These are phyloP conservation scores for Eucalyptus grandis DNA, from an alignment of 345 rosid genomes.

Conservation along the genomic window DNA sequence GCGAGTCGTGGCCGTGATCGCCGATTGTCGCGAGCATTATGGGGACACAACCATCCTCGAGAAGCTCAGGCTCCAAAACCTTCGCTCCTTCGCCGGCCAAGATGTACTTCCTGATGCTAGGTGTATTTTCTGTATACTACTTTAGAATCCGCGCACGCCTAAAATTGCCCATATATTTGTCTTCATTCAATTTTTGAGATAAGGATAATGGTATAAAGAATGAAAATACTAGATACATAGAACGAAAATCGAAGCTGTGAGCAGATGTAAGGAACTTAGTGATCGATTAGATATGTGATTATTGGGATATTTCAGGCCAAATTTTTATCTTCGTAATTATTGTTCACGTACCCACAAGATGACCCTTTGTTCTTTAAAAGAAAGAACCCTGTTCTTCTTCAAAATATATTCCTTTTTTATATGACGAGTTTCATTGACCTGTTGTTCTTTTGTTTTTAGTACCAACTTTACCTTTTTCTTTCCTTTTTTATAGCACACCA, in stretches of 20 bases:
- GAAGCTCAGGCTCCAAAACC: slow-evolving; percentile 55
- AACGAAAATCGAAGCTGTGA: neutral
- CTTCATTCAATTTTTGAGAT: neutral
- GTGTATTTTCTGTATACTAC: neutral
- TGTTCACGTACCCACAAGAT: neutral
- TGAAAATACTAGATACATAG: neutral
- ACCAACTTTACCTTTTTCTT: neutral
- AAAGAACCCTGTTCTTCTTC: neutral
- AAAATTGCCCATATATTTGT: neutral
- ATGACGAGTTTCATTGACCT: neutral
- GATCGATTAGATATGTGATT: neutral
- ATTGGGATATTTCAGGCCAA: neutral
- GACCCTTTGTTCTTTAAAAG: neutral
- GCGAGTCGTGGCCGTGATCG: slow-evolving; percentile 42
- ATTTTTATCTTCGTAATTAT: neutral
- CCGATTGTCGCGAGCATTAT: slow-evolving; percentile 86
- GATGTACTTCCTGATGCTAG: slow-evolving; percentile 77
- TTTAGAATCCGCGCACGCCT: neutral
- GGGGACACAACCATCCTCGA: slow-evolving; percentile 75
- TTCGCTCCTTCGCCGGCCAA: slow-evolving; percentile 44
- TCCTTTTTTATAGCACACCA: neutral
- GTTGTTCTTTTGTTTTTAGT: neutral
- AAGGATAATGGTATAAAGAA: too few species aligned
- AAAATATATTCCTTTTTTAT: neutral
- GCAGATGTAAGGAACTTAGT: neutral